Conservation (phyloP, 1,139 yeast genomes). For the Scheffersomyces stambukii region DNA sequence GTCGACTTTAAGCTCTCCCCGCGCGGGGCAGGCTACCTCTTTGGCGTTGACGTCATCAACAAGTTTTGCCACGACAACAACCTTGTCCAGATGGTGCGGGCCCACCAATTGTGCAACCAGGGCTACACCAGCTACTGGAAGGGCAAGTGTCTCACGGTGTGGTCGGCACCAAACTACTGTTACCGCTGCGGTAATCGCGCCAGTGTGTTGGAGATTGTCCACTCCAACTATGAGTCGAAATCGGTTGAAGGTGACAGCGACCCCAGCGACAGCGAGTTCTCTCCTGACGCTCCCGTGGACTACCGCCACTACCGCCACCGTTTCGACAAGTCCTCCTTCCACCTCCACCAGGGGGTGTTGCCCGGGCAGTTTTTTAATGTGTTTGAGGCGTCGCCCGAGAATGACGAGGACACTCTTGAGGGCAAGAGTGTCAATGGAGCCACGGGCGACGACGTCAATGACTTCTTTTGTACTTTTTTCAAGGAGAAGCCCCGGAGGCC, state of each 20-base stretch:
- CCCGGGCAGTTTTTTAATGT: conserved; percentile 74
- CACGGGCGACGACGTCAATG: conserved; percentile 13
- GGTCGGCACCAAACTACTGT: conserved; percentile 98
- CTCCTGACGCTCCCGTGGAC: conserved; percentile 1
- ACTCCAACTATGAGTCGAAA: conserved; percentile 26
- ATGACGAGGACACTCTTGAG: conserved; percentile 42
- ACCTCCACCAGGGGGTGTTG: conserved; percentile 20
- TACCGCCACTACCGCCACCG: conserved; percentile 10
- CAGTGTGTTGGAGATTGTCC: conserved; percentile 72
- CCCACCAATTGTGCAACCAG: conserved; percentile 95
- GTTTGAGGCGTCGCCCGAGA: conserved; percentile 96
- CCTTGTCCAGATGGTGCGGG: conserved; percentile 79
- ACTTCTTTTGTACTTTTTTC: conserved; percentile 17
- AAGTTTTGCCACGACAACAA: conserved; percentile 77
- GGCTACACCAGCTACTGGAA: conserved; percentile 91
- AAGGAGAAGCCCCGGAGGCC: conserved; percentile 29
- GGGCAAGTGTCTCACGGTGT: conserved; percentile 88
- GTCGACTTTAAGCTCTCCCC: conserved; percentile 86
- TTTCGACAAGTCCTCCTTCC: conserved; percentile 9
- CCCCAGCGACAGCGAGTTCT: conserved; percentile 6
- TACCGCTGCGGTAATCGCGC: conserved; percentile 97
- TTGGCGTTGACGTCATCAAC: conserved; percentile 87
- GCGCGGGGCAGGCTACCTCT: conserved; percentile 96
- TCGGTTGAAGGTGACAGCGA: conserved; percentile 9
- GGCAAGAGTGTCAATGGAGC: conserved; percentile 42